These are phyloP conservation scores for Colletotrichum sansevieriae DNA, from an alignment of 2,329 filamentous ascomycete genomes.

Conservation along the genomic window DNA sequence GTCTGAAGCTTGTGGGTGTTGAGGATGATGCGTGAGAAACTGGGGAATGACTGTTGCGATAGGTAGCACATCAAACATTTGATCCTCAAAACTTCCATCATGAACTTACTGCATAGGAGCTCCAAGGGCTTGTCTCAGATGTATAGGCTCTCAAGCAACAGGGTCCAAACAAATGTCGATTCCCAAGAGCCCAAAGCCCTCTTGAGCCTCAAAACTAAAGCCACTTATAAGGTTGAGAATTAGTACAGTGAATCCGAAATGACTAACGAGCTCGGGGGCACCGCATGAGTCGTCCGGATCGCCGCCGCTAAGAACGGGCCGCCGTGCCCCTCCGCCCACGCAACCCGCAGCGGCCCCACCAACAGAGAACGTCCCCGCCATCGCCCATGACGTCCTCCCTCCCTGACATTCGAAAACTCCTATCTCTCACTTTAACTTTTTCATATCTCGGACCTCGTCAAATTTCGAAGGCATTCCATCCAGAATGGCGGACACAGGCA, in stretches of 20 bases:
- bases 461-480: not conserved
- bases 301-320: conserved; percentile 27
- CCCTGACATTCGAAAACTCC: conserved; percentile 12
- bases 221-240: accelerated
- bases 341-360: conserved; percentile 29
- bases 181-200: no score
- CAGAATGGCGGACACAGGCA: conserved; percentile 41
- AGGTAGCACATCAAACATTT: no score
- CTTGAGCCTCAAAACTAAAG: no score
- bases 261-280: not conserved
- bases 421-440: not conserved
- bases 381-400: conserved; percentile 27
- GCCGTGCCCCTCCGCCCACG: conserved; percentile 20
- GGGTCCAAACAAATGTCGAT: no score
- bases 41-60: not conserved
- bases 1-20: conserved; percentile 37
- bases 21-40: conserved; percentile 31
- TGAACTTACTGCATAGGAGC: no score
- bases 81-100: no score
- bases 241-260: not conserved
- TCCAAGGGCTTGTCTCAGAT: conserved; percentile 8
- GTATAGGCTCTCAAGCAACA: not conserved
- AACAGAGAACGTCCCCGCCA: conserved; percentile 33
- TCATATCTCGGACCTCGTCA: not conserved
- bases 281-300: conserved; percentile 12